Base-by-base conservation (phyloP, 2,329 filamentous ascomycete species). In the Grosmannia penicillata region DNA sequence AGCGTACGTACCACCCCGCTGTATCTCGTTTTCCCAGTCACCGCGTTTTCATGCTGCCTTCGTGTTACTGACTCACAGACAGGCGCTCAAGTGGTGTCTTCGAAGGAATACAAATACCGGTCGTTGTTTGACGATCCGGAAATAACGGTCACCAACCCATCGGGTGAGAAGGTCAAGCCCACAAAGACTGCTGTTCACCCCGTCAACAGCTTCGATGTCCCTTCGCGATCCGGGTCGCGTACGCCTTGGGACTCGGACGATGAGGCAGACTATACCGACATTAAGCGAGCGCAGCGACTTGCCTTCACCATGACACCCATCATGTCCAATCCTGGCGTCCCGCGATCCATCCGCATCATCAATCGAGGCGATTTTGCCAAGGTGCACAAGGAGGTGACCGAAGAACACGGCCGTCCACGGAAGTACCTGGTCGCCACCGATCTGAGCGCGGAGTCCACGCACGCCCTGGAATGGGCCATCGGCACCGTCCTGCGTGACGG, bases 381-480 rank as follows among this genome's bases (percentile, higher is more conserved):
- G 48, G 78, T 93, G 47, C 77, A 82, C 31, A 71, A 79, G 47
- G 77, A 87, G 51, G 82, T 82, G 0, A 33, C 35, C 4, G 78
- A 87, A 40, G 83, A 85, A 37, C 70, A 83, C 36, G 75, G 82
- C 36, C 75, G 82, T 38, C 72, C 89, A 43, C 74, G 91, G 38
- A 93, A 91, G 51, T 98, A 96, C 54, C 64, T 98, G 14, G 86
- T 95, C n/a, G 89, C 91, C 4, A 95, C 85, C 0, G 91, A 98
- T 57, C 63, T 96, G 4, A 95, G 87, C 48, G 83, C 91, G 27
- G 91, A 98, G 60, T 87, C 89, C 5, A 83, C 84, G 7, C 93
- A 96, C 56, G 91, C 91, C 2, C 67, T 98, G 24, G 91, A 98
- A 56, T 98, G 91, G 91, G 91, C 89, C 0, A 87, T 98, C 40